Base-by-base conservation (phyloP, 805 yeast species). In the Hanseniaspora meyeri region DNA sequence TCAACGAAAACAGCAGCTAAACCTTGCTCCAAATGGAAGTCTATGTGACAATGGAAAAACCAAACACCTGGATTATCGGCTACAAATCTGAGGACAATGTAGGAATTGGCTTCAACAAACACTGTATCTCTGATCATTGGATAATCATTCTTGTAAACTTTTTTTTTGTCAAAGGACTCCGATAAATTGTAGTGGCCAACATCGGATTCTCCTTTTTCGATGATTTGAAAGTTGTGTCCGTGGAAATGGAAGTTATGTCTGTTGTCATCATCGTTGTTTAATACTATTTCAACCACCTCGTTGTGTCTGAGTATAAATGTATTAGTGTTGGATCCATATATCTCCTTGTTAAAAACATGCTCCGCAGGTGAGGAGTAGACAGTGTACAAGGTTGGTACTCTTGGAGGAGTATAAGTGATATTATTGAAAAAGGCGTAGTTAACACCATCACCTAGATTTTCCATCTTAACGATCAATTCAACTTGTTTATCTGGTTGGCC, bases 61-160 rank as follows among this genome's bases (percentile, higher is more conserved):
- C 96, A 90, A 29, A 88, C 82, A 57, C 97, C 97, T 2, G 96
- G 96, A 64, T 90, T 89, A 64, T 85, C 80, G 12, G 96, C 88
- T 62, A 72, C 77, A 68, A 87, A 87, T 61, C 96, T 74, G 36
- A 81, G 65, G 17, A 83, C 89, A 51, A 82, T 68, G 66, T 81
- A 78, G 2, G 90, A 87, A 62, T 82, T 81, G 37, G 84, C 79
- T 51, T 80, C 78, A 17, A 87, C 80, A 61, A 77, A 72, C 20
- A 80, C 80, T 0, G 91, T 84, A 65, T 89, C 96, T 68, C 96
- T 76, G 50, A 74, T 66, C 65, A 79, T 66, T 42, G 89, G 95
- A 55, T 71, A 68, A 42, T 77, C 78, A n/a, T 46, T 46, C 17
- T 43, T 9, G 87, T 87, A 63, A 72, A 75, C 4, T 71, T 37